These are phyloP conservation scores for Alternaria sp. DNA, from an alignment of 2,329 filamentous ascomycete species.

Conservation along the genomic window DNA sequence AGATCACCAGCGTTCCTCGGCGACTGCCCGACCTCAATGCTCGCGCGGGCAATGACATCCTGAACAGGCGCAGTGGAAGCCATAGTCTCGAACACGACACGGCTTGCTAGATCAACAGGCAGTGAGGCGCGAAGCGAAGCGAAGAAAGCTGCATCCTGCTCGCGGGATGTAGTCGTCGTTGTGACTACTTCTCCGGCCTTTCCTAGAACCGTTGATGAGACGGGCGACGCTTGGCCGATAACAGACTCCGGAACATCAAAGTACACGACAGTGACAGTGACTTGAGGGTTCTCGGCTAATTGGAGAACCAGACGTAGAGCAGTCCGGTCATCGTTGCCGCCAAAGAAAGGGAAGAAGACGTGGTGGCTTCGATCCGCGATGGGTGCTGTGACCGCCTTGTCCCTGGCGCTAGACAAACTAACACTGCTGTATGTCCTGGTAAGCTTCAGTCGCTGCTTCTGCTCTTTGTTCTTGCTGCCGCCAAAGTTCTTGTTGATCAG, in stretches of 20 bases:
- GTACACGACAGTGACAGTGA: conserved; percentile 78
- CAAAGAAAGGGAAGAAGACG: conserved; percentile 86
- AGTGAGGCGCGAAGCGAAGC: conserved; percentile 63
- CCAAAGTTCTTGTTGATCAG: conserved; percentile 78
- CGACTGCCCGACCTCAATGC: conserved; percentile 65
- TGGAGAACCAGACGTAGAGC: conserved; percentile 84
- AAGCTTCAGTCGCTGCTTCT: conserved; percentile 18
- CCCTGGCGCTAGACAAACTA: conserved; percentile 62
- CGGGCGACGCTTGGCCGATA: conserved; percentile 15
- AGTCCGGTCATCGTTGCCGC: conserved; percentile 79
- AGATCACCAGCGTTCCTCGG: conserved; percentile 73
- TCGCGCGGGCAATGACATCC: conserved; percentile 61
- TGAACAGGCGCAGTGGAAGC: conserved; percentile 41
- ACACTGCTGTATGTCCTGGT: conserved; percentile 40
- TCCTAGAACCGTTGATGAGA: conserved; percentile 7
- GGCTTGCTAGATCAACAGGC: conserved; percentile 56
- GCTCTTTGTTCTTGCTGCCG: conserved; percentile 51
- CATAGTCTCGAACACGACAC: conserved; percentile 66
- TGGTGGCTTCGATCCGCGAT: conserved; percentile 76
- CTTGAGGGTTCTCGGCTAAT: conserved; percentile 76
- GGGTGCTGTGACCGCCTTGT: conserved; percentile 62
- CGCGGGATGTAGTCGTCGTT: conserved; percentile 25
- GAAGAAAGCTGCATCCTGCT: conserved; percentile 63
- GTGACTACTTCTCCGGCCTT: conserved; percentile 23
- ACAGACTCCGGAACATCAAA: conserved; percentile 51